Base-by-base conservation (phyloP, 352 stramenopile species). In the Pythium plurisporium region DNA sequence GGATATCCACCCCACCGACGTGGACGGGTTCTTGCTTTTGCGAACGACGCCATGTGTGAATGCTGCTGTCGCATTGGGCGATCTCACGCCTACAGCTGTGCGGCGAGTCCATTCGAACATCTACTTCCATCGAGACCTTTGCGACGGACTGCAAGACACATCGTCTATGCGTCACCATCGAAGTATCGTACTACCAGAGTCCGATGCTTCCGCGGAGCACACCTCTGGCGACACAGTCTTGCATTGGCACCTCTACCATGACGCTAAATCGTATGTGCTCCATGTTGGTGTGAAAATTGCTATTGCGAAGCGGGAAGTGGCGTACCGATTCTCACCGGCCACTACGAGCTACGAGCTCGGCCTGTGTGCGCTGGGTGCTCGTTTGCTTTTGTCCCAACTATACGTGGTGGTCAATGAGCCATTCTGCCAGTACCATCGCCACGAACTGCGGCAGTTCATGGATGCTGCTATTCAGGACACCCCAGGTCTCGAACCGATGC, bases 71-170 rank as follows among this genome's bases (percentile, higher is more conserved):
- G 81, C 76, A 5, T 49, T 84, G 6, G 75, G 75, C 3, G 77
- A 90, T 29, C 27, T 87, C 22, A 70, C 66, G 0, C 49, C 71
- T 2, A 15, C 56, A 5, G 67, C 54, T 14, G 73, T 90, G 15
- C 15, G 23, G 4, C 42, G 17, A 12, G 4, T 59, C 29, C 41
- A 59, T n/a, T 15, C 12, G 2, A 59, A 52, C 25, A 7, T 26
- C 3, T 2, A 34, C 20, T 1, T 20, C 1, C 33, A 43, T 7
- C 29, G 41, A 3, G 36, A 29, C 14, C 22, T 51, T 2, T 59
- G 51, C 17, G 9, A 31, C 20, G 30, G 19, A 1, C 9, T 59
- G 2, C 7, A 20, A 6, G 5, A 4, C 7, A 10, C 47, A 23
- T n/a, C 27, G 6, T 15, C 44, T 2, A 15, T 36, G 14, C 38